These are phyloP conservation scores for Vitis rupestris DNA, from an alignment of 164 flowering plant genomes.

Conservation along the genomic window DNA sequence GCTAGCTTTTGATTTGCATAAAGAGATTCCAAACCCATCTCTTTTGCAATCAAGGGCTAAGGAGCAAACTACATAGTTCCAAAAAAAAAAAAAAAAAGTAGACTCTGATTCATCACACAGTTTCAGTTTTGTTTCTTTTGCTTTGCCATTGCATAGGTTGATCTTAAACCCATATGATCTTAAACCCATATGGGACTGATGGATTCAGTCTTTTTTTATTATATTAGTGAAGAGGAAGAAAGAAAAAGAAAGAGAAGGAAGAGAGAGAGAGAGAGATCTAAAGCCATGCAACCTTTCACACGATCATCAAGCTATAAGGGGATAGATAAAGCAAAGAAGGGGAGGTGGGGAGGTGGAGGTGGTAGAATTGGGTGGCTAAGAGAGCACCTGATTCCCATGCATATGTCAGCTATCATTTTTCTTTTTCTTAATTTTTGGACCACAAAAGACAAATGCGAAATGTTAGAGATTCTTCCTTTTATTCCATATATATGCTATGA, in stretches of 20 bases:
- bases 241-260: neutral
- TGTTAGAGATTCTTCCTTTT: slow-evolving; percentile 12
- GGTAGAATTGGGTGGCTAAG: slow-evolving; percentile 3
- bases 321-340: slow-evolving; percentile 2
- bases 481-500: neutral
- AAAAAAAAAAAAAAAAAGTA: neutral
- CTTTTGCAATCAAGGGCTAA: slow-evolving; percentile 4
- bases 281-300: slow-evolving; percentile 33
- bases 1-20: slow-evolving; percentile 9
- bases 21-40: slow-evolving; percentile 23
- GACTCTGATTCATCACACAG: neutral
- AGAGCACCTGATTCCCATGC: slow-evolving; percentile 14
- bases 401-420: slow-evolving; percentile 12
- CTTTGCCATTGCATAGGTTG: neutral
- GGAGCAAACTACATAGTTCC: slow-evolving; percentile 1
- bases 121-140: neutral
- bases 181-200: neutral
- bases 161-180: neutral
- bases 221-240: neutral
- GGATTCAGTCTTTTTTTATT: neutral
- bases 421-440: slow-evolving; percentile 9
- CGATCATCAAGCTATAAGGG: slow-evolving; percentile 3
- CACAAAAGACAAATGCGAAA: slow-evolving; percentile 22
- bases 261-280: slow-evolving; percentile 6
- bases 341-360: neutral